phyloP scores from a whole-genome alignment of 2,329 filamentous ascomycete species.

The Aspergillus quadricinctus region DNA sequence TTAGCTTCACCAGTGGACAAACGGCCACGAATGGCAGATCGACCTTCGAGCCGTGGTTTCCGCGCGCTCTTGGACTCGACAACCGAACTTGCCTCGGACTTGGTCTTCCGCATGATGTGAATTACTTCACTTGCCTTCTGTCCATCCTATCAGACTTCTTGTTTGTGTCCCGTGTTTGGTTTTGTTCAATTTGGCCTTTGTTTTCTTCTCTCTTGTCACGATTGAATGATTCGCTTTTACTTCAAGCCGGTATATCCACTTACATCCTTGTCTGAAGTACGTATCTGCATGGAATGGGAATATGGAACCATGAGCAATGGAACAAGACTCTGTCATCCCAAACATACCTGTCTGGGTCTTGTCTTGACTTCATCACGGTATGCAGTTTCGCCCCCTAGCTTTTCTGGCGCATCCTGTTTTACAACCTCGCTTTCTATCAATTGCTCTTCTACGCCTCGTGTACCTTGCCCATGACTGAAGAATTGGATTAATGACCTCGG shows the following conservation, averaged over 20 bases:
- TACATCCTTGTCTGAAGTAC: background rate
- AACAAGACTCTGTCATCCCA: background rate
- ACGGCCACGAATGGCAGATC: constrained; percentile 3
- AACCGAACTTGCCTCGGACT: constrained; percentile 38
- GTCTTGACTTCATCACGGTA: background rate
- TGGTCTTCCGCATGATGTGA: constrained; percentile 41
- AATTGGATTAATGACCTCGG: too few relatives aligned
- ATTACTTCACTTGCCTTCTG: constrained; percentile 6
- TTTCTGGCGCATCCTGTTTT: background rate
- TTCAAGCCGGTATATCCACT: background rate
- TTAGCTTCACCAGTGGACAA: constrained; percentile 18
- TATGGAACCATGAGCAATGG: background rate
- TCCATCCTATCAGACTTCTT: background rate
- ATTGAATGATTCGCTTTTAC: background rate
- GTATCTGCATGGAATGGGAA: background rate
- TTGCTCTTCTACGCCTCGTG: background rate
- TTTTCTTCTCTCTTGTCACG: background rate
- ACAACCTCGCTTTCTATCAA: background rate
- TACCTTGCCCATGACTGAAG: background rate
- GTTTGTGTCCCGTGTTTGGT: constrained; percentile 9
- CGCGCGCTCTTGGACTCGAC: constrained; percentile 34
- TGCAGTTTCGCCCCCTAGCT: background rate
- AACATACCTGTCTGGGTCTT: background rate
- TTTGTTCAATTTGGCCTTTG: background rate
- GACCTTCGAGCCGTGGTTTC: constrained; percentile 27